phyloP scores from a whole-genome alignment of 352 stramenopile genomes.

The Plasmopara viticola region DNA sequence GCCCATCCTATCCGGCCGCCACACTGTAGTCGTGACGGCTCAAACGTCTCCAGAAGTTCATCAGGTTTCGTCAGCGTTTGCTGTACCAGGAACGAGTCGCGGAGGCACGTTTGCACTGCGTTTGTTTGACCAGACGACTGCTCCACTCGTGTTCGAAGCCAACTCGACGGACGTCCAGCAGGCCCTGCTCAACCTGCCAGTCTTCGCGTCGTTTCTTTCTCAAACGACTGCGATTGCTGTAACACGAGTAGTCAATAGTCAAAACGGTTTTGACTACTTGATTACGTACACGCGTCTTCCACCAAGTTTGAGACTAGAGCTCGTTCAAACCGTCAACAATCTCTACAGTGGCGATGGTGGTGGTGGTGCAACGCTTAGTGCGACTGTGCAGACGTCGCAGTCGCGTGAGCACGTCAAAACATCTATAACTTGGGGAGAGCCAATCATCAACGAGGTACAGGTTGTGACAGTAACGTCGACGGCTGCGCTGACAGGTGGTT shows the following conservation, averaged over 20 bases:
- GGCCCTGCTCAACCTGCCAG: slow-evolving; percentile 57
- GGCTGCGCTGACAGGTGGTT: slow-evolving; percentile 32
- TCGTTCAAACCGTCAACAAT: slow-evolving; percentile 50
- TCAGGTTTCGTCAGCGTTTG: slow-evolving; percentile 71
- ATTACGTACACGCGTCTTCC: slow-evolving; percentile 58
- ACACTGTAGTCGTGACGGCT: slow-evolving; percentile 83
- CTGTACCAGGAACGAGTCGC: slow-evolving; percentile 38
- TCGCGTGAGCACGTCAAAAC: slow-evolving; percentile 71
- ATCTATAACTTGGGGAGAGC: slow-evolving; percentile 36
- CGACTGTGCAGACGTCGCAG: slow-evolving; percentile 27
- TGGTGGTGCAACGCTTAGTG: slow-evolving; percentile 24
- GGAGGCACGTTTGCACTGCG: slow-evolving; percentile 81
- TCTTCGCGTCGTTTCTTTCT: slow-evolving; percentile 16
- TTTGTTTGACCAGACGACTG: slow-evolving; percentile 53
- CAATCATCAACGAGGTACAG: slow-evolving; percentile 68
- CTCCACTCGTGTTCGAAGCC: slow-evolving; percentile 75
- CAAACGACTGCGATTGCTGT: slow-evolving; percentile 35
- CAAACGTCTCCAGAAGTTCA: slow-evolving; percentile 79
- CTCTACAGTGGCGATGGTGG: slow-evolving; percentile 50
- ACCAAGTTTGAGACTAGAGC: slow-evolving; percentile 25
- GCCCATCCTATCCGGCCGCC: slow-evolving; percentile 69
- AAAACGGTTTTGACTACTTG: slow-evolving; percentile 68
- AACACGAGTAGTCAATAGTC: slow-evolving; percentile 34
- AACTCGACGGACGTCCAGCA: slow-evolving; percentile 54
- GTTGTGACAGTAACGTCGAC: slow-evolving; percentile 47